A percentile compares a stretch with the other conserved stretches of the same genome.
Evolutionary conservation across 768 basidiomycete genomes (phyloP).

Genomic region (Cyathus striatus): DNA sequence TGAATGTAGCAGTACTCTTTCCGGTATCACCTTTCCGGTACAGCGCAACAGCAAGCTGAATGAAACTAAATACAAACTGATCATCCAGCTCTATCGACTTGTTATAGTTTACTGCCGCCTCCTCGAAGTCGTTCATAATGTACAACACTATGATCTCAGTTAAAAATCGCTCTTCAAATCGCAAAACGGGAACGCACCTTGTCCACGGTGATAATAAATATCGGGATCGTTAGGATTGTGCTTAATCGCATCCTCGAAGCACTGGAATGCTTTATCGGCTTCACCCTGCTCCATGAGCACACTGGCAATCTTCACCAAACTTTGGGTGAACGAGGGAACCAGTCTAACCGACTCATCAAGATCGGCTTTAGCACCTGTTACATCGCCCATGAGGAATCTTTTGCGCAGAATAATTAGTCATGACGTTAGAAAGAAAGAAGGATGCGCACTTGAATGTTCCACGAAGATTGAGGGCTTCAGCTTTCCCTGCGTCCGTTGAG

Average conservation of each 20-base stretch:
- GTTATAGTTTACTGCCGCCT: conserved; percentile 87
- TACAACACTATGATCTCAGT: conserved; percentile 63
- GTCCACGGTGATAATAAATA: conserved; percentile 98
- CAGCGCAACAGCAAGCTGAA: conserved; percentile 94
- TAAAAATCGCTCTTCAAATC: neutral
- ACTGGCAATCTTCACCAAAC: conserved; percentile 92
- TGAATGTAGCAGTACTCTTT: conserved; percentile 88
- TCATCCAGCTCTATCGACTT: conserved; percentile 86
- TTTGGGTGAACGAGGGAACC: conserved; percentile 71
- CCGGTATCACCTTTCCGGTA: conserved; percentile 82
- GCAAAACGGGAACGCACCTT: conserved; percentile 47
- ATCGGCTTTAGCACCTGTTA: conserved; percentile 78
- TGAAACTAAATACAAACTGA: conserved; percentile 92
- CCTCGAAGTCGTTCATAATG: conserved; percentile 84
- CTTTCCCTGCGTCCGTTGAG: conserved; percentile 67
- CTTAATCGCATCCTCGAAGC: conserved; percentile 85
- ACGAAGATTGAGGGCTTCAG: conserved; percentile 87
- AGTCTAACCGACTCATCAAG: conserved; percentile 72
- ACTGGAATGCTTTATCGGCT: conserved; percentile 75
- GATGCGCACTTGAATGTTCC: conserved; percentile 88
- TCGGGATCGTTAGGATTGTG: conserved; percentile 85
- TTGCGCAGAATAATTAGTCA: neutral
- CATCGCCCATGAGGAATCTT: conserved; percentile 87
- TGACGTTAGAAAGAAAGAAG: neutral
- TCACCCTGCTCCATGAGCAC: conserved; percentile 96